Evolutionary conservation across 2,329 filamentous ascomycete genomes (phyloP).

Genomic region (Aspergillus transmontanensis): DNA sequence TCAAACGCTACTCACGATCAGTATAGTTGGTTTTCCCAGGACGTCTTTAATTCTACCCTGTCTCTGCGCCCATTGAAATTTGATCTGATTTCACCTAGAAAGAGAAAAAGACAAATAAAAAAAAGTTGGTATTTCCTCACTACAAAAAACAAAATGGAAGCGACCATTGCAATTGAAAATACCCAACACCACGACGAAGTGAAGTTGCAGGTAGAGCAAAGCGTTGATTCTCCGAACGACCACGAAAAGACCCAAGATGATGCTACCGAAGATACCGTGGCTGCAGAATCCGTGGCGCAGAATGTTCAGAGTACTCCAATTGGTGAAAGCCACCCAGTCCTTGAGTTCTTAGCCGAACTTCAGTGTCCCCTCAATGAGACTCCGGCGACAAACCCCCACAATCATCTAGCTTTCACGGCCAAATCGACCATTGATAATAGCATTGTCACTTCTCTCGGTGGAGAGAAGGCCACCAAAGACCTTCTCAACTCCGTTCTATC

Average conservation of each 20-base stretch:
- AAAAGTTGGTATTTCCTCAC: neutral
- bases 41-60: neutral
- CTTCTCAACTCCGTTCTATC: too few relatives aligned
- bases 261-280: rapidly evolving
- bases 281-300: too few relatives aligned
- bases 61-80: neutral
- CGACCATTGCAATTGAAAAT: neutral
- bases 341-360: too few relatives aligned
- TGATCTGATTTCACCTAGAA: neutral
- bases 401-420: too few relatives aligned
- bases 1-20: neutral
- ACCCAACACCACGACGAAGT: neutral
- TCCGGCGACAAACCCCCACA: too few relatives aligned
- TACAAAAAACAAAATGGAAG: neutral
- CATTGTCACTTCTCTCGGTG: too few relatives aligned
- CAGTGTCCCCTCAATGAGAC: too few relatives aligned
- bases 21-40: neutral
- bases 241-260: too few relatives aligned
- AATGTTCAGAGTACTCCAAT: too few relatives aligned
- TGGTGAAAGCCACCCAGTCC: too few relatives aligned
- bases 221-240: neutral
- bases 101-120: neutral
- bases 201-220: neutral
- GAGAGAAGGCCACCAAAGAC: too few relatives aligned
- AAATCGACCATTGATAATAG: too few relatives aligned